Conservation (phyloP, 805 yeast genomes). For the Ogataea ganodermae region DNA sequence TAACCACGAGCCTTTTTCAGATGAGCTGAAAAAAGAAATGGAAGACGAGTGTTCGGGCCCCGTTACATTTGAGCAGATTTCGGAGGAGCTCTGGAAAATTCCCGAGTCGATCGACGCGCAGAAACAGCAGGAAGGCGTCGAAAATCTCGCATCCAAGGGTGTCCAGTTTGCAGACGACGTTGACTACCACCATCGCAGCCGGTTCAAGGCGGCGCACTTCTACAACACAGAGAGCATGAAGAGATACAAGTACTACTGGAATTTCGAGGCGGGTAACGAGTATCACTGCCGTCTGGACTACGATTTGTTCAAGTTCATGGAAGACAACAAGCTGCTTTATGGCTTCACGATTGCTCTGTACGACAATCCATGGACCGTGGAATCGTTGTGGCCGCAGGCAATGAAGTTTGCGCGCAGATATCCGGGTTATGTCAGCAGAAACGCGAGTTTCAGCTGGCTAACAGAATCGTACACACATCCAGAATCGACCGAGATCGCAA, state of each 20-base stretch:
- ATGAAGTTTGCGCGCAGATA: conserved; percentile 59
- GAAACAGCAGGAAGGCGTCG: conserved; percentile 14
- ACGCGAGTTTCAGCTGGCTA: conserved; percentile 69
- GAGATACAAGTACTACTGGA: conserved; percentile 86
- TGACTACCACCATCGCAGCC: conserved; percentile 84
- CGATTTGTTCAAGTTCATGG: conserved; percentile 83
- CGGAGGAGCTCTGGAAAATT: conserved; percentile 54
- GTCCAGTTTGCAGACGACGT: conserved; percentile 74
- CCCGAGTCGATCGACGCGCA: conserved; percentile 55
- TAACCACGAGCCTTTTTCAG: conserved; percentile 64
- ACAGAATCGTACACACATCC: conserved; percentile 69
- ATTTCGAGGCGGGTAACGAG: conserved; percentile 82
- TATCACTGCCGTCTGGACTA: conserved; percentile 75
- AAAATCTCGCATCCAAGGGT: conserved; percentile 37
- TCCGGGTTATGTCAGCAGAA: conserved; percentile 57
- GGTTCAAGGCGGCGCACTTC: conserved; percentile 83
- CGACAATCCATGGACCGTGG: conserved; percentile 64
- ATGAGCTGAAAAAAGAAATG: conserved; percentile 51
- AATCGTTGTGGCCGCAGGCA: conserved; percentile 75
- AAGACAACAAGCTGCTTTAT: conserved; percentile 66
- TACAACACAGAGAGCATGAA: conserved; percentile 66
- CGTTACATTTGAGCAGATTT: conserved; percentile 30
- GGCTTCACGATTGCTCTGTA: conserved; percentile 75
- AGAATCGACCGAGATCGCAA: conserved; percentile 40
- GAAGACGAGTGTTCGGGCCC: conserved; percentile 35